Evolutionary conservation across 352 stramenopile species (phyloP).

Genomic region (Pythium coloratum): DNA sequence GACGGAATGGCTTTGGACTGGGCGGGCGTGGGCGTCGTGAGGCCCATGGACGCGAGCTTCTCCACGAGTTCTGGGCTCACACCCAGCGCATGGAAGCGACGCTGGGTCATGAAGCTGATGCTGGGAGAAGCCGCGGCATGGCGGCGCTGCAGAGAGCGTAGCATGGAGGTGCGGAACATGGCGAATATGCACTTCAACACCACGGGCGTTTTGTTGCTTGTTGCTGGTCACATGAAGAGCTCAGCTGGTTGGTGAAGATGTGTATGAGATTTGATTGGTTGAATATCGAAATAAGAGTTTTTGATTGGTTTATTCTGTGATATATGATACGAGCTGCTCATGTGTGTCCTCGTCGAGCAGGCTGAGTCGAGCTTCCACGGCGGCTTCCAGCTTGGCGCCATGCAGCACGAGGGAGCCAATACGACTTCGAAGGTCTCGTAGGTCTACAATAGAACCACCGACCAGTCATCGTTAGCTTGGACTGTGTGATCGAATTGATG

Average conservation of each 20-base stretch:
- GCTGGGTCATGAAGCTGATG: slow-evolving; percentile 4
- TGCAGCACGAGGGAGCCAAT: slow-evolving; percentile 24
- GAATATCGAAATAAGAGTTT: not conserved
- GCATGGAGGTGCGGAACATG: slow-evolving; percentile 11
- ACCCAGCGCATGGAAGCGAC: slow-evolving; percentile 59
- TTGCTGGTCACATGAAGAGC: slow-evolving; percentile 3
- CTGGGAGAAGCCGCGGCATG: not conserved
- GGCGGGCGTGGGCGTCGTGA: slow-evolving; percentile 48
- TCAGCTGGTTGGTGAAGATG: slow-evolving; percentile 19
- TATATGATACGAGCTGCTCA: slow-evolving; percentile 15
- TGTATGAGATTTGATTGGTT: slow-evolving; percentile 15
- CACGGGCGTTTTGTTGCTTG: not conserved
- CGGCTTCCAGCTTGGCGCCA: not conserved
- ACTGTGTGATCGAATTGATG: no score
- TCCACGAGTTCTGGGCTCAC: slow-evolving; percentile 38
- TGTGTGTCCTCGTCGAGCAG: slow-evolving; percentile 8
- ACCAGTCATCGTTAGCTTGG: not conserved
- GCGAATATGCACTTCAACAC: slow-evolving; percentile 11
- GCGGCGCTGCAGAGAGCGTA: slow-evolving; percentile 1
- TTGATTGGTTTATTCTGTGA: slow-evolving; percentile 28
- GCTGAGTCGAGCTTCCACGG: slow-evolving; percentile 5
- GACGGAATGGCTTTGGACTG: slow-evolving; percentile 60
- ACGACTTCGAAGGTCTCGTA: slow-evolving; percentile 7
- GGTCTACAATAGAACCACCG: slow-evolving; percentile 3
- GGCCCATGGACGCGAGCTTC: slow-evolving; percentile 35